A percentile compares a stretch with the other conserved stretches of the same genome.
Evolutionary conservation across 305 asterid species (phyloP).

Genomic region (Fraxinus sp.): DNA sequence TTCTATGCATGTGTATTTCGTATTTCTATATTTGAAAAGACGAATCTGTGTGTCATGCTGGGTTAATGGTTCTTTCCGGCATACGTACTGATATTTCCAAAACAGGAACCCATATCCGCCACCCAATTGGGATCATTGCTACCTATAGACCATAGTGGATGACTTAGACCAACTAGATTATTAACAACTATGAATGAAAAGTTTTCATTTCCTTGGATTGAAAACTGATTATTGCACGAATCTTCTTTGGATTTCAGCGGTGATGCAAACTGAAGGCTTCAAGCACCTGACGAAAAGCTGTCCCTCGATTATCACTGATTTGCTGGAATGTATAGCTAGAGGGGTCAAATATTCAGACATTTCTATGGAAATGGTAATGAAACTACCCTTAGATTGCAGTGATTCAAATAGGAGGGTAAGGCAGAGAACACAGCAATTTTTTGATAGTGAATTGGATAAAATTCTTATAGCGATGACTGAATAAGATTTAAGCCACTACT

Average conservation of each 20-base stretch:
- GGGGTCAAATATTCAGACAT: not conserved
- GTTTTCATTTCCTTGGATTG: not conserved
- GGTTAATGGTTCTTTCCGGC: not conserved
- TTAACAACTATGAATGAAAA: not conserved
- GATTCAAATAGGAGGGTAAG: not conserved
- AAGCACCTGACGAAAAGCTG: slow-evolving; percentile 46
- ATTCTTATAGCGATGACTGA: not conserved
- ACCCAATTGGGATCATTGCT: not conserved
- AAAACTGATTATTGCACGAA: not conserved
- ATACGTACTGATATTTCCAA: not conserved
- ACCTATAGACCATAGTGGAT: not conserved
- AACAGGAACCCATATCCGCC: not conserved
- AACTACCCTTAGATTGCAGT: not conserved
- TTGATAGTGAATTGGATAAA: not conserved
- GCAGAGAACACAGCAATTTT: not conserved
- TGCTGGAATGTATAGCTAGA: slow-evolving; percentile 42
- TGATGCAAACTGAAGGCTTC: slow-evolving; percentile 50
- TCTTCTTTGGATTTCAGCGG: slow-evolving; percentile 35
- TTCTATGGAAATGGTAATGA: not conserved
- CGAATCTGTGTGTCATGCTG: not conserved
- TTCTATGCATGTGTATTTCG: not conserved
- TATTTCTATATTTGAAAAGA: not conserved
- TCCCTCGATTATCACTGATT: slow-evolving; percentile 37
- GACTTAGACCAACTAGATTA: not conserved
- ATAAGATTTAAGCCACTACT: not conserved